Evolutionary conservation across 176 grass and related monocot genomes (phyloP), one percentile per base, ranked within the genome.

Genomic region (Zizania latifolia): DNA sequence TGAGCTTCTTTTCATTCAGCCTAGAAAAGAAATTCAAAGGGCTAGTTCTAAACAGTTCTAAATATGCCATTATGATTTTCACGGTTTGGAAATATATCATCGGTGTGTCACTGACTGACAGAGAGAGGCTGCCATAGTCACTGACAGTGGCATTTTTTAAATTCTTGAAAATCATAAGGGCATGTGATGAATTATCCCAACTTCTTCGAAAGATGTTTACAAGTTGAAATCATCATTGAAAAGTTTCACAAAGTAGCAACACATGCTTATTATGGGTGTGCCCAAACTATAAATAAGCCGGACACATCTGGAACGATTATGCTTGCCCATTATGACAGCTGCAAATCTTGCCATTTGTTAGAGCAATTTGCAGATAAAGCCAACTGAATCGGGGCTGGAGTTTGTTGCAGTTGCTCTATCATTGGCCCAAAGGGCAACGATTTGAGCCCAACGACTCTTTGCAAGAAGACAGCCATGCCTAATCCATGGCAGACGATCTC

Each of bases 361-460:
- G 60, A 73, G 80, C 85, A 83, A 88, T 79, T 83, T 79, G 75
- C 80, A 83, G 74, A 83, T 75, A 53, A 57, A 70, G 21, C 54
- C 81, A 88, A 84, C 16, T 45, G 69, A 84, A 71, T 62, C 65
- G 86, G 43, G 63, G 81, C 70, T 62, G 54, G 14, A 58, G 76
- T 88, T 74, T 70, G 86, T 84, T 88, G 86, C 70, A 58, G 3
- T 11, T 63, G 86, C 33, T 75, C 70, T 57, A 80, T 84, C 81
- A 75, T 33, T 84, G 86, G 70, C 70, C 44, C 54, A 79, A 70
- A 62, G 21, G 81, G 75, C 53, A 80, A 17, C 62, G 79, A 79
- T 70, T 75, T 62, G 43, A 84, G 55, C 80, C 70, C 75, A 88
- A 37, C n/a, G 36, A 63, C 81, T 21, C 54, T 69, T 14, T 56